Evolutionary conservation across 75 land plant species (phyloP).

Genomic region (Isoetes taiwanensis): DNA sequence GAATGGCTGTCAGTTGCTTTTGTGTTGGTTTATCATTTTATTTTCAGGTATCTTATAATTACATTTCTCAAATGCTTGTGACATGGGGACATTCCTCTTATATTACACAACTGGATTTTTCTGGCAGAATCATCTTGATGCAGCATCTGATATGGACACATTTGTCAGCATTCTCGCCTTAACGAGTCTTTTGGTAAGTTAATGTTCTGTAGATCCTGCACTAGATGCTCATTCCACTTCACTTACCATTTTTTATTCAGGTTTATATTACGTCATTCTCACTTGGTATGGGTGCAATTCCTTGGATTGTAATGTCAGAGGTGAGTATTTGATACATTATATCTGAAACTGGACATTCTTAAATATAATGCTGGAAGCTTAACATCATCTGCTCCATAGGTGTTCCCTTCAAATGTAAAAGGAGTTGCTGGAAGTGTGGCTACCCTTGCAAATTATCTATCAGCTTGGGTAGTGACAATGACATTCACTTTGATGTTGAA

Average conservation of each 20-base stretch:
- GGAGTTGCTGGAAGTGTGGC: conserved; percentile 78
- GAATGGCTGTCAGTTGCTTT: conserved; percentile 52
- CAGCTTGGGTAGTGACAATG: conserved; percentile 46
- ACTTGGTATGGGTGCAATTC: conserved; percentile 78
- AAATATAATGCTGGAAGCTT: too few species aligned
- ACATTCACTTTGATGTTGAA: conserved; percentile 46
- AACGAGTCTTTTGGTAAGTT: conserved; percentile 50
- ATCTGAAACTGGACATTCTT: background rate
- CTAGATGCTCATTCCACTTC: background rate
- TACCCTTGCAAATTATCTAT: conserved; percentile 62
- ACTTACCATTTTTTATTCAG: conserved; percentile 16
- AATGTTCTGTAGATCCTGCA: background rate
- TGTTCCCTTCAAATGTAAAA: conserved; percentile 62
- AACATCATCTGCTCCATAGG: conserved; percentile 20
- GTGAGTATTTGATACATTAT: conserved; percentile 18
- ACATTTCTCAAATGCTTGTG: background rate
- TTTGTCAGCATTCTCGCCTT: conserved; percentile 43
- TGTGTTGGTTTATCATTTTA: conserved; percentile 63
- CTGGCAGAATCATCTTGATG: background rate
- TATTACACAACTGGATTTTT: background rate
- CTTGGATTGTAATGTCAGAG: conserved; percentile 98
- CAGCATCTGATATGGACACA: conserved; percentile 12
- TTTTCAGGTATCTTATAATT: conserved; percentile 39
- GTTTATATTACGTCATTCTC: conserved; percentile 54
- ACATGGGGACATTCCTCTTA: background rate